Percentiles rank a stretch among this genome's conserved stretches.
Evolutionary conservation across 306 rosid genomes (phyloP).

Genomic region (Cucurbita maxima): DNA sequence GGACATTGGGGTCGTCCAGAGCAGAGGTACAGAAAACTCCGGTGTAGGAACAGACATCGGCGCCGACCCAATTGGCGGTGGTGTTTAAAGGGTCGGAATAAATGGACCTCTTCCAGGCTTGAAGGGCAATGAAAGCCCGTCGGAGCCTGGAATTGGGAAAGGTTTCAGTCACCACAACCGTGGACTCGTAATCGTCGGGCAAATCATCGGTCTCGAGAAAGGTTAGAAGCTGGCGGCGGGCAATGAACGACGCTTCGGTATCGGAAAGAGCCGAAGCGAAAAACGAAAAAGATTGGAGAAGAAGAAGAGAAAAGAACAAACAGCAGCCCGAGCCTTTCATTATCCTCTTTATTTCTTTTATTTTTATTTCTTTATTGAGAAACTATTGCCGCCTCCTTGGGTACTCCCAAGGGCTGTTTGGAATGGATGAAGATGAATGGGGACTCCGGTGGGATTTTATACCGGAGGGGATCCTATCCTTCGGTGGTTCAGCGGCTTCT

Average conservation of each 20-base stretch:
- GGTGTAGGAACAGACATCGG: slow-evolving; percentile 50
- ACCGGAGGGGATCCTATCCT: not conserved
- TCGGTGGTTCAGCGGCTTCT: not conserved
- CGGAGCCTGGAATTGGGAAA: slow-evolving; percentile 31
- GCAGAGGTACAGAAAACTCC: slow-evolving; percentile 55
- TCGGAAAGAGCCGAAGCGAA: slow-evolving; percentile 27
- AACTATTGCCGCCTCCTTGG: slow-evolving; percentile 20
- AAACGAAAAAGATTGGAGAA: not conserved
- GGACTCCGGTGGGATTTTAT: not conserved
- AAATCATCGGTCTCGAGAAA: slow-evolving; percentile 25
- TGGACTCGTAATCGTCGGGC: slow-evolving; percentile 16
- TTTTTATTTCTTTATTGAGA: not conserved
- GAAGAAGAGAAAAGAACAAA: slow-evolving; percentile 5
- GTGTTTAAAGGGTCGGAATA: slow-evolving; percentile 52
- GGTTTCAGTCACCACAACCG: not conserved
- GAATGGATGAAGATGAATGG: not conserved
- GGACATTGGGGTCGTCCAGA: slow-evolving; percentile 20
- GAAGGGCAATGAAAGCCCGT: slow-evolving; percentile 51
- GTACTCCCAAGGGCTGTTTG: slow-evolving; percentile 19
- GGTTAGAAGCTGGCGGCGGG: slow-evolving; percentile 41
- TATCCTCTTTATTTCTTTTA: not conserved
- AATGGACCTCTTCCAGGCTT: slow-evolving; percentile 45
- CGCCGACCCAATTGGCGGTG: slow-evolving; percentile 53
- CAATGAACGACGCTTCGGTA: slow-evolving; percentile 27
- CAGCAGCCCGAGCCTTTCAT: slow-evolving; percentile 20